A percentile compares a stretch with the other conserved stretches of the same genome.
Evolutionary conservation across 257 asterid genomes (phyloP).

Genomic region (Scutellaria barbata): DNA sequence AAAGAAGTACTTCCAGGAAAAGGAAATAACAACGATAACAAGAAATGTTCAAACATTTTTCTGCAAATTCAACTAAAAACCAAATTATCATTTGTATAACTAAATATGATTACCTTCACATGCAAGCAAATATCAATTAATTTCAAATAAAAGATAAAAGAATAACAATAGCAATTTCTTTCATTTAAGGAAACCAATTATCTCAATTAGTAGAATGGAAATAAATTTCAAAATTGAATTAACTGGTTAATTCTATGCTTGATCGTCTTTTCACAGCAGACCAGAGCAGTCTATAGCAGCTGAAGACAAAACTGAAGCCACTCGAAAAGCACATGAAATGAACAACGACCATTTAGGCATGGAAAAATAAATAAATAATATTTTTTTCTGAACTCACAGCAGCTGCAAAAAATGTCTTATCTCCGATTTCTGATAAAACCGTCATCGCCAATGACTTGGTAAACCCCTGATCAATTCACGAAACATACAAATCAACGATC

Average conservation of each 20-base stretch:
- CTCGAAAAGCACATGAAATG: neutral
- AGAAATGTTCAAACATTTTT: no score
- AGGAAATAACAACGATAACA: no score
- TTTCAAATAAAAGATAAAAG: neutral
- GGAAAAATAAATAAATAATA: neutral
- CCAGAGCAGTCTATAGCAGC: neutral
- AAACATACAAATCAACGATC: neutral
- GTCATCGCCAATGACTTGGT: slow-evolving; percentile 86
- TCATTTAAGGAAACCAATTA: neutral
- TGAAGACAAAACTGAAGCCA: neutral
- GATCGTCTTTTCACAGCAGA: neutral
- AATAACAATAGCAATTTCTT: neutral
- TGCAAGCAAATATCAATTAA: slow-evolving; percentile 5
- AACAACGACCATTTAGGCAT: neutral
- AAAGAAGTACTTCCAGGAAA: neutral
- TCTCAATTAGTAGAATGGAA: no score
- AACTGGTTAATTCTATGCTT: neutral
- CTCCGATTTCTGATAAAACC: slow-evolving; percentile 79
- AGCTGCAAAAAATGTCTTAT: slow-evolving; percentile 85
- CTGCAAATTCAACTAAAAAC: no score
- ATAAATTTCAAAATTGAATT: neutral
- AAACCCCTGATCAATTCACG: slow-evolving; percentile 53
- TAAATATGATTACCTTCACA: neutral
- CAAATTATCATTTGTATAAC: no score
- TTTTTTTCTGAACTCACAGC: slow-evolving; percentile 51